Conservation (phyloP, 805 yeast genomes). For the Ogataea kodamae region DNA sequence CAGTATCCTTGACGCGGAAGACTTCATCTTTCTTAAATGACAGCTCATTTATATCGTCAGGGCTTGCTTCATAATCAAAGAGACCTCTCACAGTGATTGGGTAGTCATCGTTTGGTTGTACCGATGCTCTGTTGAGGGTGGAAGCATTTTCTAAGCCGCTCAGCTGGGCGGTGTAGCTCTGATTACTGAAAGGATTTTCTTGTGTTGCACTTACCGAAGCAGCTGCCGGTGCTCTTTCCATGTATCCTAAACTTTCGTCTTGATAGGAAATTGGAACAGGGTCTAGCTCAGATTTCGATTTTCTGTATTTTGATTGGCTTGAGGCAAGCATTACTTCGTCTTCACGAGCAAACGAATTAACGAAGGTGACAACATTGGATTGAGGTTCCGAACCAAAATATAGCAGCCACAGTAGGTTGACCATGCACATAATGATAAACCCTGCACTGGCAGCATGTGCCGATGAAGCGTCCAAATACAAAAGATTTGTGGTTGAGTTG, state of each 20-base stretch:
- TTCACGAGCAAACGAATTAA: slow-evolving; percentile 72
- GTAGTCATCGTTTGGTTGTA: slow-evolving; percentile 42
- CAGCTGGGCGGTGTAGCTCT: slow-evolving; percentile 33
- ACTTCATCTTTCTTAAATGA: slow-evolving; percentile 88
- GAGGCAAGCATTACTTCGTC: slow-evolving; percentile 27
- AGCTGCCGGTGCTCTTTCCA: slow-evolving; percentile 7
- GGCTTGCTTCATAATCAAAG: slow-evolving; percentile 83
- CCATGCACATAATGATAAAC: slow-evolving; percentile 73
- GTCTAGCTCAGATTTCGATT: slow-evolving; percentile 6
- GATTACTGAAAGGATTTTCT: slow-evolving; percentile 22
- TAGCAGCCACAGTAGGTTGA: slow-evolving; percentile 80
- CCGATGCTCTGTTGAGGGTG: slow-evolving; percentile 15
- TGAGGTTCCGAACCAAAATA: slow-evolving; percentile 90
- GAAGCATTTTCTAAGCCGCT: slow-evolving; percentile 38
- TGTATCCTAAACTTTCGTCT: slow-evolving; percentile 15
- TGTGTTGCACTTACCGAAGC: slow-evolving; percentile 8
- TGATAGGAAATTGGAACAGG: slow-evolving; percentile 17
- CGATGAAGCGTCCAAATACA: slow-evolving; percentile 63
- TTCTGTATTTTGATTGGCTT: slow-evolving; percentile 14
- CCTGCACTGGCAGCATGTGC: slow-evolving; percentile 92
- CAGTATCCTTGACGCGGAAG: slow-evolving; percentile 87
- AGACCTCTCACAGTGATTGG: slow-evolving; percentile 85
- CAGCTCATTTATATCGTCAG: slow-evolving; percentile 88
- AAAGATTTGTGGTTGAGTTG: slow-evolving; percentile 75
- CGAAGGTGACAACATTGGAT: slow-evolving; percentile 78